phyloP scores from a whole-genome alignment of 169 alveolate species.

The Miamiensis avidus region DNA sequence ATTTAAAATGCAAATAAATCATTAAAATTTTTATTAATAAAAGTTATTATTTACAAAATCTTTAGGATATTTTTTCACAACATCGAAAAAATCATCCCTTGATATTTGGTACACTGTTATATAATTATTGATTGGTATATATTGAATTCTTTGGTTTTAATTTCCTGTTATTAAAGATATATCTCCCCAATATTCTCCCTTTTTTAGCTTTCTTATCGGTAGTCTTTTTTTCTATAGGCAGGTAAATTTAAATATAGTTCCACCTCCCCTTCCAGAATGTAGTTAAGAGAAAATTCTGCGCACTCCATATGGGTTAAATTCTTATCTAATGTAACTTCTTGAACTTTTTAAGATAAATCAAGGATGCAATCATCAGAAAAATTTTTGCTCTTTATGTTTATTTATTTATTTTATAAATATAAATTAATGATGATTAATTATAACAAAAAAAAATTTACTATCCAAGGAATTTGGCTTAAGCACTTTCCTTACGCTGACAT shows the following conservation, averaged over 20 bases:
- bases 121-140: background rate
- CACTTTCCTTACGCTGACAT: background rate
- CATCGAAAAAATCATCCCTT: background rate
- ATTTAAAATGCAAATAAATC: no score
- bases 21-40: no score
- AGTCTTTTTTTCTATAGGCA: background rate
- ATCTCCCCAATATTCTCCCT: background rate
- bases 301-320: background rate
- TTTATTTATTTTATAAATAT: no score
- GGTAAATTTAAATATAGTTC: background rate
- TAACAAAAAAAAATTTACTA: background rate
- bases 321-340: background rate
- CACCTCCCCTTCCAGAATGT: background rate
- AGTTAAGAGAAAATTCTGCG: background rate
- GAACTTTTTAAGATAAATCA: background rate
- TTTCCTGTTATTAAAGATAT: background rate
- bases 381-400: background rate
- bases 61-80: background rate
- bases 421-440: no score
- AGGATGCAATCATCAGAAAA: background rate
- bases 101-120: background rate
- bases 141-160: no score
- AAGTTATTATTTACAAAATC: background rate
- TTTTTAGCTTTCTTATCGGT: background rate
- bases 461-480: no score